A percentile compares a stretch with the other conserved stretches of the same genome.
These are phyloP conservation scores for Aureobasidium sp. DNA, from an alignment of 2,329 filamentous ascomycete genomes.

Conservation along the genomic window DNA sequence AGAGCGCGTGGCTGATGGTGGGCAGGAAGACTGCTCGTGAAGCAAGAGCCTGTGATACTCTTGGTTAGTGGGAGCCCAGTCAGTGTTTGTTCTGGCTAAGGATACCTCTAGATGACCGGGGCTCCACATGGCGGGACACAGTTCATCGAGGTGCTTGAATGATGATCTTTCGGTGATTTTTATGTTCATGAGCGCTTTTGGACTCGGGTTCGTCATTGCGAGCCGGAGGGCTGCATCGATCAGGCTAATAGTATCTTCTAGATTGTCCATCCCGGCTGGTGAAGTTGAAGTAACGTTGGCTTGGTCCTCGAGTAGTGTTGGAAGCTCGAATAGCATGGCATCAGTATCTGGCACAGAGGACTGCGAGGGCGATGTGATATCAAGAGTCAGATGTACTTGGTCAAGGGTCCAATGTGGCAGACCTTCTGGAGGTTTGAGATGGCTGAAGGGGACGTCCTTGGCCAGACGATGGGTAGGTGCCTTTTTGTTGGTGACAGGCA, in stretches of 20 bases:
- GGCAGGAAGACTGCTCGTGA: conserved; percentile 33
- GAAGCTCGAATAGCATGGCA: not conserved
- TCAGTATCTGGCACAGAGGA: not conserved
- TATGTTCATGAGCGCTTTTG: conserved; percentile 22
- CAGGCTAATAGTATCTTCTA: not conserved
- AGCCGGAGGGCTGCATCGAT: conserved; percentile 33
- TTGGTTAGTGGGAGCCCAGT: not conserved
- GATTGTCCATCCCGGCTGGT: not conserved
- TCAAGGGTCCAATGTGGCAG: conserved; percentile 24
- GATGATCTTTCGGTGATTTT: conserved; percentile 30
- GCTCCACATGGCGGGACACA: conserved; percentile 36
- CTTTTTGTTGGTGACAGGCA: not conserved
- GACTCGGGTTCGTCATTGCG: conserved; percentile 28
- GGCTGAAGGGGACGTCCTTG: conserved; percentile 23
- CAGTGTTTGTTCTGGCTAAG: conserved; percentile 16
- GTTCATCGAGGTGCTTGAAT: conserved; percentile 29
- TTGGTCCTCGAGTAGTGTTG: not conserved
- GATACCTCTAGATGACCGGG: conserved; percentile 31
- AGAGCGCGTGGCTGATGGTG: conserved; percentile 32
- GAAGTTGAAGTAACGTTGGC: not conserved
- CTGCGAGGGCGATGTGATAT: conserved; percentile 14
- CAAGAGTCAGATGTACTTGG: conserved; percentile 25
- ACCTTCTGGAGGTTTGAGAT: conserved; percentile 28
- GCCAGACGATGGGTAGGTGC: conserved; percentile 23
- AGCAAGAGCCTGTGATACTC: conserved; percentile 24